A percentile compares a stretch with the other conserved stretches of the same genome.
Evolutionary conservation across 2,329 filamentous ascomycete genomes (phyloP).

Genomic region (Pyrenophora graminea): DNA sequence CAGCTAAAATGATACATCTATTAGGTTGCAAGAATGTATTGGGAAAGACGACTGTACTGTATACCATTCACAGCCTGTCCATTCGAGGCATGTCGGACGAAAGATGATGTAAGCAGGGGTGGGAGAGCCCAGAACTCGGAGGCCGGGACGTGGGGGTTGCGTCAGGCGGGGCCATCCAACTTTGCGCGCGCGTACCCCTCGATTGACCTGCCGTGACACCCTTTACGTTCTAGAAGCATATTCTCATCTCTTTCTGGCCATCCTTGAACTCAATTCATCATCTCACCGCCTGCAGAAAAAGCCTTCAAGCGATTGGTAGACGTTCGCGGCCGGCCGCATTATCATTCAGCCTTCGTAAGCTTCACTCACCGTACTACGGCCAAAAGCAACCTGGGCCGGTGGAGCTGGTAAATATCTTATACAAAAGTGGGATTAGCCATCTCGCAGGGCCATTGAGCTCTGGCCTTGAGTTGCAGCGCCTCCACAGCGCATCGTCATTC

Average conservation of each 20-base stretch:
- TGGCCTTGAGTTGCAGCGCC: conserved; percentile 5
- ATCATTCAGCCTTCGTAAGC: conserved; percentile 26
- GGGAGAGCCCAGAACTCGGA: too few relatives aligned
- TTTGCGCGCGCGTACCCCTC: too few relatives aligned
- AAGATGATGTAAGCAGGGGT: too few relatives aligned
- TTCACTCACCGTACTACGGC: conserved; percentile 5
- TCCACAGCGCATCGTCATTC: conserved; percentile 4
- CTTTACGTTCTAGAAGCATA: neutral
- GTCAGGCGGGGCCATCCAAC: too few relatives aligned
- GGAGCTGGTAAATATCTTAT: conserved; percentile 16
- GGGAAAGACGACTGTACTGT: too few relatives aligned
- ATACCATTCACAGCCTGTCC: too few relatives aligned
- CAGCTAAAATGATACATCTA: too few relatives aligned
- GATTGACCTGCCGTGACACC: neutral
- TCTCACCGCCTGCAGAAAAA: conserved; percentile 12
- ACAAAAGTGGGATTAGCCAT: conserved; percentile 10
- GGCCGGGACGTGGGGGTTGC: too few relatives aligned
- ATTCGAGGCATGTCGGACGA: too few relatives aligned
- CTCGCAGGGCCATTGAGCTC: conserved; percentile 13
- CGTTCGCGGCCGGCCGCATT: conserved; percentile 13
- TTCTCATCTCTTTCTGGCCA: neutral
- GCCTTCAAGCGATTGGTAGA: conserved; percentile 14
- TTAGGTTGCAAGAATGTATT: too few relatives aligned
- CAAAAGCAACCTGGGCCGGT: conserved; percentile 25
- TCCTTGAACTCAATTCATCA: too few relatives aligned